Evolutionary conservation across 1,284 basidiomycete species (phyloP).

Genomic region (Gymnopus androsaceus): DNA sequence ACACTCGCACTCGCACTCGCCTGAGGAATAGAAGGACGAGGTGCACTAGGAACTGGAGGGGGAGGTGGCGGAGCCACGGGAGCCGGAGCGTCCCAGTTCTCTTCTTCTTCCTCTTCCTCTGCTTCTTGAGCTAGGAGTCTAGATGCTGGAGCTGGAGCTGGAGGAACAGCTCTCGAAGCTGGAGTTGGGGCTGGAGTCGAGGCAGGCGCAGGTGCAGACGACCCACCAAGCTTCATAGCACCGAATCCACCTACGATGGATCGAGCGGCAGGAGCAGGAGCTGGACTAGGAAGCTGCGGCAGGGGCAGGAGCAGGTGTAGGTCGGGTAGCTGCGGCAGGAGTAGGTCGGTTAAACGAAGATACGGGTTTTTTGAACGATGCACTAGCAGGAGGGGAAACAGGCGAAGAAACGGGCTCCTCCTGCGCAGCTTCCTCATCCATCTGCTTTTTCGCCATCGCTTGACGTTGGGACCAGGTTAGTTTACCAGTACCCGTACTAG

Average conservation of each 20-base stretch:
- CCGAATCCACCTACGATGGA: slow-evolving; percentile 38
- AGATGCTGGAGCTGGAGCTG: slow-evolving; percentile 11
- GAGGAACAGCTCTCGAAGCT: too few relatives aligned
- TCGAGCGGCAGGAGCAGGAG: slow-evolving; percentile 10
- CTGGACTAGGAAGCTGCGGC: slow-evolving; percentile 27
- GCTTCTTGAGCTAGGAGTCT: slow-evolving; percentile 35
- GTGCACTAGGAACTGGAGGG: slow-evolving; percentile 19
- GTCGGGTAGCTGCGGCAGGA: background rate
- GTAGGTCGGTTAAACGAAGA: background rate
- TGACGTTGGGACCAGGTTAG: too few relatives aligned
- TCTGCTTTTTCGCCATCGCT: slow-evolving; percentile 71
- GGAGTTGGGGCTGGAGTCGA: background rate
- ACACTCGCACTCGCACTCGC: slow-evolving; percentile 21
- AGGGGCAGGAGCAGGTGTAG: background rate
- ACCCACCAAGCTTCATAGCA: slow-evolving; percentile 32
- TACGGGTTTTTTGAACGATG: background rate
- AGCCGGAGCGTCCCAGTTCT: slow-evolving; percentile 28
- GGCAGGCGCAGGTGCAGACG: background rate
- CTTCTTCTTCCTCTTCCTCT: slow-evolving; percentile 31
- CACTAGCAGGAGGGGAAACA: slow-evolving; percentile 30
- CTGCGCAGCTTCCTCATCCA: slow-evolving; percentile 76
- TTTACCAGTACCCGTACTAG: too few relatives aligned
- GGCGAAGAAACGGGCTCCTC: slow-evolving; percentile 57
- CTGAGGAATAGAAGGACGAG: slow-evolving; percentile 17
- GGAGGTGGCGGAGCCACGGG: slow-evolving; percentile 37